Evolutionary conservation across 1,139 yeast species (phyloP), one percentile per base, ranked within the genome.

Genomic region (Kluyveromyces sp.): DNA sequence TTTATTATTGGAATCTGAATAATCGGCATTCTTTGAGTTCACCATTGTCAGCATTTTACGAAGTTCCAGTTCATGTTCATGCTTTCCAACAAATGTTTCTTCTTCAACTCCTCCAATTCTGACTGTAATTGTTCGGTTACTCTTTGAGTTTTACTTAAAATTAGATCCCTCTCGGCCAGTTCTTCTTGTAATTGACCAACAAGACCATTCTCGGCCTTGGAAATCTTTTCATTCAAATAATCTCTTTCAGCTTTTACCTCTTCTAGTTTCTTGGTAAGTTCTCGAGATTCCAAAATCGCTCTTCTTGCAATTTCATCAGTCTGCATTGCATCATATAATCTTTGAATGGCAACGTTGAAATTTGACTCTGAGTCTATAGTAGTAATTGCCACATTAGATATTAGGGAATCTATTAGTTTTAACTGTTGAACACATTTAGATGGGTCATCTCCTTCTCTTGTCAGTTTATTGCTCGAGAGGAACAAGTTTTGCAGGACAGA

Each of bases 221-320:
- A 77, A 38, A 90, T 71, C 62, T 87, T 86, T 46, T 80, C 72
- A 26, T 83, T 77, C 68, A 90, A 74, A 41, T 81, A 82, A 57
- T 88, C 96, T 47, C 94, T 75, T 62, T 90, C 97, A 1, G 95
- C 94, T 37, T 79, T 75, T 5, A 95, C 86, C 57, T 84, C 89
- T 56, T 85, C 95, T 0, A 87, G 85, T 38, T 75, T 72, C 56
- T 78, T 81, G 41, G 78, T 77, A 39, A 83, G 75, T 30, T 77
- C 81, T 53, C 81, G 81, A 21, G 83, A 81, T 54, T 90, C 97
- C 41, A 75, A 66, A 46, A 84, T 71, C 0, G 96, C 95, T 48
- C 83, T 75, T 46, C 85, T 73, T 25, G 96, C 96, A 64, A 84
- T 85, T 50, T 89, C 96, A 65, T 92, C 98, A 0, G 96, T 87